Evolutionary conservation across 2,329 filamentous ascomycete genomes (phyloP), one percentile per base, ranked within the genome.

Genomic region (Acrocalymma vagum): DNA sequence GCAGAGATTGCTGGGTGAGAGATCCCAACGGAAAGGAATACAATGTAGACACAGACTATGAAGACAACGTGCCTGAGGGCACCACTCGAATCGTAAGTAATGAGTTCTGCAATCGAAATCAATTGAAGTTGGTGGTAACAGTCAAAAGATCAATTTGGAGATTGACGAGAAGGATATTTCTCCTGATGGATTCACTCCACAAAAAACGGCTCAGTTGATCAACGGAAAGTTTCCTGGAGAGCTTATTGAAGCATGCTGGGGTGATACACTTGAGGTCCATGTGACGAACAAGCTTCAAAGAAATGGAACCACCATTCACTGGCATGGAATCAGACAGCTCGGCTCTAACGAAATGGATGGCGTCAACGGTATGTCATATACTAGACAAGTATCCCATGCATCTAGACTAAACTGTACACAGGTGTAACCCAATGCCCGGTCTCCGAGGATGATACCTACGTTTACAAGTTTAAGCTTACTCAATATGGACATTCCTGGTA

Each of bases 231-330:
- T 51, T 20, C 59, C 59, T 5, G 59, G 57, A 8, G 37, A 35
- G 6, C 26, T 56, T 2, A 54, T 60, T 20, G 51, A 60, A 38
- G 55, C 51, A n/a, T 60, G 55, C 29, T 58, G 54, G 54, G 54
- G 54, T n/a, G 54, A 58, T 27, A 56, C 53, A 17, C 23, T 59
- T 9, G 22, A 48, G 9, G 40, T 60, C 32, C 50, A 53, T 21
- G 76, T 86, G 8, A 78, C 67, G 23, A 86, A 86, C 60, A 35
- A 65, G 29, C 41, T 78, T 65, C 62, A 65, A 10, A 55, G 74
- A 49, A 85, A 86, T 26, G 81, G 82, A 24, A 84, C 81, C 5
- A 74, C 74, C 14, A 77, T 85, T n/a, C 83, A 86, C 56, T 85
- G 75, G 64, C 83, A 86, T 57, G 84, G 78, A 0, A 35, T 86